Conservation (phyloP, 2,329 filamentous ascomycete genomes). For the Nannizzia gypsea region DNA sequence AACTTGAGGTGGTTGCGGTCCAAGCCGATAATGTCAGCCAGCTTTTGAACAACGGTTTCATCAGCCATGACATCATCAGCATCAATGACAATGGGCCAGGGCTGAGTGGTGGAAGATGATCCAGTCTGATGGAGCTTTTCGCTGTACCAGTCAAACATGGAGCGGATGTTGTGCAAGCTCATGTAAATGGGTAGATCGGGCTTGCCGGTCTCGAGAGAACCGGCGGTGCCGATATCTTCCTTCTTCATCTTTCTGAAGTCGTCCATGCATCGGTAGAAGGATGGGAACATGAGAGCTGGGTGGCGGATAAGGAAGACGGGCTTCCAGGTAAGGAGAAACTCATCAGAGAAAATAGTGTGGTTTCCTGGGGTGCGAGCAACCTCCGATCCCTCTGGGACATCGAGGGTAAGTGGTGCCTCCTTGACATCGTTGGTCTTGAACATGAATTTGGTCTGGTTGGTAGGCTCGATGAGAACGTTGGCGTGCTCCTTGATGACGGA, state of each 20-base stretch:
- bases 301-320: constrained; percentile 31
- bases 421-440: constrained; percentile 1
- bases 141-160: constrained; percentile 26
- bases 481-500: constrained; percentile 30
- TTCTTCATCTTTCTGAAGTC: constrained; percentile 13
- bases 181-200: constrained; percentile 19
- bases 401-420: constrained; percentile 5
- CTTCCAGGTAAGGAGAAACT: constrained; percentile 24
- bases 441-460: constrained; percentile 2
- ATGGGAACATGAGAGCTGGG: constrained; percentile 30
- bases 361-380: constrained; percentile 21
- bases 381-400: constrained; percentile 7
- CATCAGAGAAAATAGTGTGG: constrained; percentile 26
- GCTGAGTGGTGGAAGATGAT: not conserved
- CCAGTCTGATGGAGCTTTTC: constrained; percentile 14
- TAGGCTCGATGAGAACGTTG: constrained; percentile 9
- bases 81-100: constrained; percentile 25
- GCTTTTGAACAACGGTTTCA: constrained; percentile 19
- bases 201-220: constrained; percentile 11
- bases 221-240: constrained; percentile 12
- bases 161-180: constrained; percentile 23
- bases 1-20: constrained; percentile 22
- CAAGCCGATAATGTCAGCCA: constrained; percentile 22
- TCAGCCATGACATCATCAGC: constrained; percentile 29
- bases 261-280: constrained; percentile 24